phyloP scores from a whole-genome alignment of 2,329 filamentous ascomycete genomes.

The Catunica adiposa region DNA sequence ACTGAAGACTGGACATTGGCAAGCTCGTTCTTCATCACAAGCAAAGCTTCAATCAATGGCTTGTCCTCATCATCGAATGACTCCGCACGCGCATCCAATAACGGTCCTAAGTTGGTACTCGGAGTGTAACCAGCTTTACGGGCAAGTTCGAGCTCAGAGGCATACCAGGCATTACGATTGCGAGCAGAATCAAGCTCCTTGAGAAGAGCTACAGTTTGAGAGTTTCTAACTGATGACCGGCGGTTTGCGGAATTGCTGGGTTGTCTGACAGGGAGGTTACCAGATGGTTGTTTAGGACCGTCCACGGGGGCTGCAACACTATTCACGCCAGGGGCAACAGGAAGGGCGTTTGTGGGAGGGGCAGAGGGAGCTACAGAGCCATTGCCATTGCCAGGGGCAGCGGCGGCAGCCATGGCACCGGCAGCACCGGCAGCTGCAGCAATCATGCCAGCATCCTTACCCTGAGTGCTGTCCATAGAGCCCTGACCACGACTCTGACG shows the following conservation, averaged over 20 bases:
- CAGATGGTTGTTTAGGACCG: constrained; percentile 27
- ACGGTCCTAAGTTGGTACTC: constrained; percentile 50
- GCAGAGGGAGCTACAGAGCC: constrained; percentile 3
- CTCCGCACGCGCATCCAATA: constrained; percentile 55
- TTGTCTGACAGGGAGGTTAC: constrained; percentile 41
- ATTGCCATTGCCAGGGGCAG: too few relatives aligned
- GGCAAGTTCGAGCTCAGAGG: constrained; percentile 82
- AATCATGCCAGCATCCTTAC: constrained; percentile 34
- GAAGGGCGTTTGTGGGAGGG: constrained; percentile 3
- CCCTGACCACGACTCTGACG: constrained; percentile 33
- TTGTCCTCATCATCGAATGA: constrained; percentile 83
- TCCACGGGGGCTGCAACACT: constrained; percentile 9
- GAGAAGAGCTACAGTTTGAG: constrained; percentile 55
- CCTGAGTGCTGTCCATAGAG: constrained; percentile 46
- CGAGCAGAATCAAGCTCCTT: constrained; percentile 77
- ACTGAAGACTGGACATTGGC: constrained; percentile 79
- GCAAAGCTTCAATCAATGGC: constrained; percentile 75
- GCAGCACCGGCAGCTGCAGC: constrained; percentile 28
- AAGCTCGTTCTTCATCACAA: constrained; percentile 81
- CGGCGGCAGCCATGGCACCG: constrained; percentile 19
- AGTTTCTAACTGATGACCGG: constrained; percentile 42
- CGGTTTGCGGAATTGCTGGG: constrained; percentile 41
- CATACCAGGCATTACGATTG: constrained; percentile 90
- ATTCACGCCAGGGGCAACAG: constrained; percentile 4
- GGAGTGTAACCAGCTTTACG: constrained; percentile 76